A percentile compares a stretch with the other conserved stretches of the same genome.
Conservation (phyloP, 306 rosid genomes). For the Abrus pulchellus region DNA sequence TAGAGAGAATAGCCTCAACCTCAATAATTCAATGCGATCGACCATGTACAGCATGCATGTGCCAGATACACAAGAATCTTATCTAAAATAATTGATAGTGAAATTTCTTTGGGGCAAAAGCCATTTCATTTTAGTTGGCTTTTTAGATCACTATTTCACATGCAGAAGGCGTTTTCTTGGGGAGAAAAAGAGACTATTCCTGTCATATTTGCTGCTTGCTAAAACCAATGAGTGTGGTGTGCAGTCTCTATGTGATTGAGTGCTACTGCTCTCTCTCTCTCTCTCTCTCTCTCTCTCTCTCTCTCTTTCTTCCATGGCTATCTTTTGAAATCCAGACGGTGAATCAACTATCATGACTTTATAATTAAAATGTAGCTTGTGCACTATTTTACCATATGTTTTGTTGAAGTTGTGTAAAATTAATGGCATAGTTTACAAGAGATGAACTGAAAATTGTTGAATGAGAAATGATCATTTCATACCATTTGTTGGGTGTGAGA, state of each 20-base stretch:
- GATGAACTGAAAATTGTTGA: background rate
- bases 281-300: background rate
- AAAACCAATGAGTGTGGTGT: slow-evolving; percentile 13
- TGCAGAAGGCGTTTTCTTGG: slow-evolving; percentile 35
- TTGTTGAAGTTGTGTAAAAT: background rate
- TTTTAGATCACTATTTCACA: slow-evolving; percentile 34
- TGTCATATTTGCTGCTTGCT: background rate
- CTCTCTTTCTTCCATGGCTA: too few relatives aligned
- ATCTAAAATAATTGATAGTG: slow-evolving; percentile 40
- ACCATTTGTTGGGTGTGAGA: too few relatives aligned
- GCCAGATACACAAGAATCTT: slow-evolving; percentile 24
- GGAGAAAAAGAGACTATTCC: slow-evolving; percentile 26
- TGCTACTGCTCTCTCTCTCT: background rate
- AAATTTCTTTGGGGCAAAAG: slow-evolving; percentile 36
- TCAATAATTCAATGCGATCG: slow-evolving; percentile 29
- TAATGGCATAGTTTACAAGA: background rate
- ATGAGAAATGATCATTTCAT: too few relatives aligned
- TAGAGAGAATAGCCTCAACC: background rate
- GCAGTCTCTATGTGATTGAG: slow-evolving; percentile 13
- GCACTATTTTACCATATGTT: background rate
- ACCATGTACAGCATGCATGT: slow-evolving; percentile 11
- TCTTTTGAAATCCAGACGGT: too few relatives aligned
- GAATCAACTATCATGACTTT: too few relatives aligned
- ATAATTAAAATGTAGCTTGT: background rate
- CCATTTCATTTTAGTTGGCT: slow-evolving; percentile 30